phyloP scores from a whole-genome alignment of 176 grass and related monocot species.

The Tillandsia fasciculata region DNA sequence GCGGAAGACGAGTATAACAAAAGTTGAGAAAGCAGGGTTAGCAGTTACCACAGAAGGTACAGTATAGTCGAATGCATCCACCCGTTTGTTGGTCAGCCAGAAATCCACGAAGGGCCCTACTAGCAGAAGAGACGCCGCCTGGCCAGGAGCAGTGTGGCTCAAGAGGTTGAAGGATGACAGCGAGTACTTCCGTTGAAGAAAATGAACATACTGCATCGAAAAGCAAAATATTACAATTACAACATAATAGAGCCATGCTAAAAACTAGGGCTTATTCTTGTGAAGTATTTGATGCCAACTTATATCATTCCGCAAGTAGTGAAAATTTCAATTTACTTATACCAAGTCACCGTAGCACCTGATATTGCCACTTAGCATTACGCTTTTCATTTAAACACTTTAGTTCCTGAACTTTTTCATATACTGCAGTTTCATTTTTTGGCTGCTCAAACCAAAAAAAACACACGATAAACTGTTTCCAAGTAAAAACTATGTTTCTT shows the following conservation, averaged over 20 bases:
- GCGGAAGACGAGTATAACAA: neutral
- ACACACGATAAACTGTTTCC: too few species aligned
- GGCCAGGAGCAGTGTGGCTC: constrained; percentile 65
- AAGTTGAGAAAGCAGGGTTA: neutral
- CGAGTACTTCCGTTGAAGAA: constrained; percentile 64
- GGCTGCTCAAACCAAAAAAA: too few species aligned
- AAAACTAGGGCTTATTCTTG: neutral
- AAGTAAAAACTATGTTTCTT: too few species aligned
- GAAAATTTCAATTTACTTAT: neutral
- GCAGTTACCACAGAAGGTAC: constrained; percentile 51
- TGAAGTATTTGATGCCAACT: neutral
- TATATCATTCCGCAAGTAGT: neutral
- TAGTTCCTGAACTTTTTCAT: too few species aligned
- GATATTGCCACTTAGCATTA: too few species aligned
- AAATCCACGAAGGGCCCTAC: constrained; percentile 67
- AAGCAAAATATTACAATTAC: constrained; percentile 12
- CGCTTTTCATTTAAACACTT: too few species aligned
- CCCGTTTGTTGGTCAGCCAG: constrained; percentile 64
- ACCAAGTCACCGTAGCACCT: too few species aligned
- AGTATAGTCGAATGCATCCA: constrained; percentile 56
- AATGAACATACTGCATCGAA: constrained; percentile 61
- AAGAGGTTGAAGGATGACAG: constrained; percentile 84
- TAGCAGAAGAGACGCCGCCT: constrained; percentile 66
- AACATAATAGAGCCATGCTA: constrained; percentile 7
- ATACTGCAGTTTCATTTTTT: too few species aligned